Base-by-base conservation (phyloP, 352 stramenopile genomes). In the Pythium diclinum region DNA sequence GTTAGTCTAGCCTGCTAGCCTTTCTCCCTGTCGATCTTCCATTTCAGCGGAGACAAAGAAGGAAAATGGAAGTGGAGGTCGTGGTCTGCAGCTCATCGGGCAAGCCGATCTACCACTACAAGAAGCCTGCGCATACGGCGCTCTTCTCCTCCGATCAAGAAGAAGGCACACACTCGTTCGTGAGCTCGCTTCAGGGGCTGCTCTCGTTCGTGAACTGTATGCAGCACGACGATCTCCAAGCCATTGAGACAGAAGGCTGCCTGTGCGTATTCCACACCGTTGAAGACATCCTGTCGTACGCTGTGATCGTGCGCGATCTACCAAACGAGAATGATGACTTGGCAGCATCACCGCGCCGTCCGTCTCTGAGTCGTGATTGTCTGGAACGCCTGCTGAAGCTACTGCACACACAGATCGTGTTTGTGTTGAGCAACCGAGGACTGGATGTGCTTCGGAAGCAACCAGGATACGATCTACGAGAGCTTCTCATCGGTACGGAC, bases 391-490 rank as follows among this genome's bases (percentile, higher is more conserved):
- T 89, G 40, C 60, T 89, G 25, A 62, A 63, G 6, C 61, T 88
- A 34, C 66, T 91, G 54, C 77, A 85, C 52, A 59, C 70, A 28
- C 80, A 88, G 38, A 85, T 91, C 61, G 72, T 84, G 32, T 81
- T 89, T 28, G 69, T 89, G 44, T 64, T 91, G 58, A 91, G 73
- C 28, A 71, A 83, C 36, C 72, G 74, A 38, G 79, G 81, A 21
- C 77, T 91, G 21, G 77, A 89, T 46, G 79, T 88, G 30, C 71
- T 91, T 9, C 70, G 76, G 11, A 69, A 68, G 28, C 79, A 89
- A 55, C 79, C 82, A 38, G 68, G 77, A 0, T 92, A 92, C 61
- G 83, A 92, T 36, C 69, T 92, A 19, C 81, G 83, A n/a, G 77
- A 89, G 54, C 75, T 90, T 14, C 55, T 92, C 16, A 78, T 72